Evolutionary conservation across 1,284 basidiomycete species (phyloP).

Genomic region (Cutaneotrichosporon sp.): DNA sequence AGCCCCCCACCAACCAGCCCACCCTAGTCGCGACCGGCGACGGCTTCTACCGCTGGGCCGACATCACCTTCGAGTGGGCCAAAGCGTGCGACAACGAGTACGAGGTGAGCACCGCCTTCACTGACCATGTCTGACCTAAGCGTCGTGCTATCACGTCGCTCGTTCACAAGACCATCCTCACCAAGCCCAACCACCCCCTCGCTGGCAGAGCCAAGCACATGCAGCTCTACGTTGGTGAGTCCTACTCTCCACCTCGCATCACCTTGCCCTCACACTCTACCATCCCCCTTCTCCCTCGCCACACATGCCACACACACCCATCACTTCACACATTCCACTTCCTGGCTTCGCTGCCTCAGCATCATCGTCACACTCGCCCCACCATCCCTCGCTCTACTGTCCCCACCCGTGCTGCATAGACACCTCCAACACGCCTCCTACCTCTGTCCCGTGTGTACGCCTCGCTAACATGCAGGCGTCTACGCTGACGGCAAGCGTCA

Average conservation of each 20-base stretch:
- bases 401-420: too few relatives aligned
- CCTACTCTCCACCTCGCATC: too few relatives aligned
- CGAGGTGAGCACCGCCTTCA: conserved; percentile 35
- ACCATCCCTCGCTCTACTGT: not conserved
- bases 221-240: conserved; percentile 70
- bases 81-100: conserved; percentile 22
- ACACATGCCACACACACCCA: too few relatives aligned
- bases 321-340: too few relatives aligned
- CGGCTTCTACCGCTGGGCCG: conserved; percentile 43
- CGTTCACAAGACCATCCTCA: conserved; percentile 65
- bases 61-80: conserved; percentile 44
- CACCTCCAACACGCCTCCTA: too few relatives aligned
- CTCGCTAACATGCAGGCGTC: not conserved
- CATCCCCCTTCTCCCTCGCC: too few relatives aligned
- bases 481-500: conserved; percentile 54
- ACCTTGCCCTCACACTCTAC: not conserved
- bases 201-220: conserved; percentile 64
- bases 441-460: too few relatives aligned
- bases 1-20: not conserved
- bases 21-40: conserved; percentile 29
- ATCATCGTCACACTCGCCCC: not conserved
- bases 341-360: too few relatives aligned
- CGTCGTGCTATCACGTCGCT: conserved; percentile 65
- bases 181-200: conserved; percentile 71
- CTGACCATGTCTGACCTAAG: conserved; percentile 22